Conservation (phyloP, 176 grass and related monocot species). For the Pontederia crassipes region DNA sequence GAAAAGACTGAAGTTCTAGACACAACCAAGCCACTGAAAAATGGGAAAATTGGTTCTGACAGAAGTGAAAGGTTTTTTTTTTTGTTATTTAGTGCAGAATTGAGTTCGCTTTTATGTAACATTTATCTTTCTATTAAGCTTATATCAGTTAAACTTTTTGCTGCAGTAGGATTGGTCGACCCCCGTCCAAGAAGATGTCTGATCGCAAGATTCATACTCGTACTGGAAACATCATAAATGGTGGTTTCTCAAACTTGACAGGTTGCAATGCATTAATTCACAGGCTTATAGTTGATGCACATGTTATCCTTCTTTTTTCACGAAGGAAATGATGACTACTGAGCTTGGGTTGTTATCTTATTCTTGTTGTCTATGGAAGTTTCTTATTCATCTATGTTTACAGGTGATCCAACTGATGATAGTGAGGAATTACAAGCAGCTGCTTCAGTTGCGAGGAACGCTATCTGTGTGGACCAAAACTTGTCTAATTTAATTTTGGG, state of each 20-base stretch:
- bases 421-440: conserved; percentile 70
- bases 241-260: conserved; percentile 26
- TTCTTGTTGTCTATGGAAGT: neutral
- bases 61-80: conserved; percentile 52
- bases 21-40: conserved; percentile 49
- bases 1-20: conserved; percentile 49
- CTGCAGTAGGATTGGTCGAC: conserved; percentile 58
- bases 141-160: conserved; percentile 6
- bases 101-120: neutral
- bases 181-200: conserved; percentile 50
- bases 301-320: neutral
- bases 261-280: conserved; percentile 18
- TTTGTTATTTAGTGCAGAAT: neutral
- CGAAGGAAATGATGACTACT: too few relatives aligned
- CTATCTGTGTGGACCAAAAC: conserved; percentile 38
- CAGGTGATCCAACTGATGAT: conserved; percentile 72
- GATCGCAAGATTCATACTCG: conserved; percentile 53
- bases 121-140: neutral
- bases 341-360: neutral
- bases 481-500: conserved; percentile 12
- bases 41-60: conserved; percentile 41
- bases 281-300: neutral
- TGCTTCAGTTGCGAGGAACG: conserved; percentile 47
- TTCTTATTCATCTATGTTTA: conserved; percentile 22
- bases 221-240: conserved; percentile 34